Evolutionary conservation across 2,329 filamentous ascomycete species (phyloP), one percentile per base, ranked within the genome.

Genomic region (Penicillium sp.): DNA sequence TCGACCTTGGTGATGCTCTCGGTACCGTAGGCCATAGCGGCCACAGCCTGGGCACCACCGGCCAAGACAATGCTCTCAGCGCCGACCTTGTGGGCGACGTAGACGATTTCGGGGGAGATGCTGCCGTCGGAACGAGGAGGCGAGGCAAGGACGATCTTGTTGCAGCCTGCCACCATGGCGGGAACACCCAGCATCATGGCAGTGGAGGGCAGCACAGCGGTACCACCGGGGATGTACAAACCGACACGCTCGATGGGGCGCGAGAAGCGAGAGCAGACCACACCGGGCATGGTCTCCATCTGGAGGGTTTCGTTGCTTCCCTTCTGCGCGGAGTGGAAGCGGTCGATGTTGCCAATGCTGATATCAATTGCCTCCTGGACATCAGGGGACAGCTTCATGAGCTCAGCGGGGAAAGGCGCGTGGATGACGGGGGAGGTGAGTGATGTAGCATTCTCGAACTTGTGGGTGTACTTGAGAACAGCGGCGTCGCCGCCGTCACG

Each of bases 161-260:
- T 86, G 82, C 94, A 99, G 25, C 94, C 94, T 25, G 94, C 94
- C 8, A 97, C 94, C 89, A 96, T 96, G 59, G 94, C 94, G 8
- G 94, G 94, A 5, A 99, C 94, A 72, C 94, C 94, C 53, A 99
- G 84, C 94, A 99, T 99, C 64, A 99, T 88, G 3, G 94, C 94
- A 8, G 94, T 97, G 55, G 92, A 96, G 13, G 94, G 94, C 41
- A 99, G 82, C n/a, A 99, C 94, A 1, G 94, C 94, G 1, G 94
- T 99, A 61, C 94, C 94, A 57, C 94, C 94, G 7, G 94, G 94
- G 17, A 99, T 89, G 76, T 99, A 99, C 6, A 97, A 82, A 62
- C 94, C 94, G n/a, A 99, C 94, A 38, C 92, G 84, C 77, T 97
- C 94, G 63, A 99, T 97, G 0, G 94, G 89, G 21, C 94, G 84